These are phyloP conservation scores for Tetracladium setigerum DNA, from an alignment of 495 filamentous ascomycete genomes.

Conservation along the genomic window DNA sequence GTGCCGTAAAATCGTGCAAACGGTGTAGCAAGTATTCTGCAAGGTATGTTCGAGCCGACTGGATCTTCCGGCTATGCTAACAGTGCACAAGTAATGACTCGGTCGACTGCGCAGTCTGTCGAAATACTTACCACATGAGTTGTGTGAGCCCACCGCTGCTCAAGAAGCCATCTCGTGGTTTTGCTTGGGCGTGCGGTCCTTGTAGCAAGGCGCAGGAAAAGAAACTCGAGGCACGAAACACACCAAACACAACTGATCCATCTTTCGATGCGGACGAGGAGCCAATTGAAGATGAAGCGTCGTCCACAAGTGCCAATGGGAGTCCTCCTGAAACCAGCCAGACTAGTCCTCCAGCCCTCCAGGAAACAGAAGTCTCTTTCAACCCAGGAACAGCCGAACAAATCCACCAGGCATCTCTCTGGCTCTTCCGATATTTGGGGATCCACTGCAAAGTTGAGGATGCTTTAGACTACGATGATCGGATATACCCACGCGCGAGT, in stretches of 20 bases:
- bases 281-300: slow-evolving; percentile 65
- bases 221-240: slow-evolving; percentile 85
- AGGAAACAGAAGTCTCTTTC: slow-evolving; percentile 39
- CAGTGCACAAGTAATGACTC: slow-evolving; percentile 64
- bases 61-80: slow-evolving; percentile 20
- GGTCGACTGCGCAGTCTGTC: slow-evolving; percentile 93
- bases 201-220: slow-evolving; percentile 92
- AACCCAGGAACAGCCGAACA: slow-evolving; percentile 83
- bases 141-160: slow-evolving; percentile 88
- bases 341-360: slow-evolving; percentile 50
- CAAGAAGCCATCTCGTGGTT: slow-evolving; percentile 95
- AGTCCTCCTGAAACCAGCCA: slow-evolving; percentile 45
- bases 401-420: slow-evolving; percentile 82
- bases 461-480: slow-evolving; percentile 93
- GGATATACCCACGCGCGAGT: slow-evolving; percentile 92
- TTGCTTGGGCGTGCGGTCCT: slow-evolving; percentile 95
- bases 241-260: slow-evolving; percentile 51
- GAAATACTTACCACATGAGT: slow-evolving; percentile 95
- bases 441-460: slow-evolving; percentile 96
- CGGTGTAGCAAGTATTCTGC: slow-evolving; percentile 84
- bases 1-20: slow-evolving; percentile 94
- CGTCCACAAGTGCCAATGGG: slow-evolving; percentile 47
- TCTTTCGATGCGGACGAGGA: slow-evolving; percentile 66
- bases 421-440: slow-evolving; percentile 93
- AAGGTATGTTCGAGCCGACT: slow-evolving; percentile 48